Base-by-base conservation (phyloP, 352 stramenopile species). In the Peronospora belbahrii region DNA sequence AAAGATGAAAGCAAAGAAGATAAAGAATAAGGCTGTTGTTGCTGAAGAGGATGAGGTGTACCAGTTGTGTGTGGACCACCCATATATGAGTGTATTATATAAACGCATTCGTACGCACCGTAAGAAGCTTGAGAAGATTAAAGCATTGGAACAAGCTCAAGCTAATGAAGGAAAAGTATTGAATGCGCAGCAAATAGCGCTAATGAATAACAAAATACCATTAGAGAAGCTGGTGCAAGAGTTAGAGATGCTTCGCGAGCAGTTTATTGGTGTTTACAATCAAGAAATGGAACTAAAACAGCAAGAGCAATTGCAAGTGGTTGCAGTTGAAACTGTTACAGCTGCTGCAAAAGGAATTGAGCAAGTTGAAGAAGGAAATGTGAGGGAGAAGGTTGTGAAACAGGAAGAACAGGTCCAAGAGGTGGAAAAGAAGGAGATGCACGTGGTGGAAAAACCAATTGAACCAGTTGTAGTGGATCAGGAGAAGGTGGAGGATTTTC, bases 71-170 rank as follows among this genome's bases (percentile, higher is more conserved):
- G 43, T 82, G 17, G 74, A 88, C 50, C 78, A 92, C 39, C 78
- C 78, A 46, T 92, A 90, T 51, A 42, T 90, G 36, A 86, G 73
- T 33, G 78, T 90, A 37, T 42, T 92, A 44, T 69, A 92, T 69
- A 92, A 92, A 52, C 74, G 78, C 31, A 76, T 88, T 30, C 78
- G 81, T 9, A 71, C 78, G 45, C 76, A 85, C 58, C 80, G 81
- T 47, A 92, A 92, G 61, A 92, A 92, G 44, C 64, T 90, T 20
- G 81, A 92, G 62, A 92, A 92, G 62, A 88, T 92, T 55, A 79
- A 72, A 40, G 45, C 52, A 14, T 50, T 92, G 18, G 78, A 86
- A 49, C 33, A 48, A 0, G 78, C 73, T 36, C 53, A 61, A 18
- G 51, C 53, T 1, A 50, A 42, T 3, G 71, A 82, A 5, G 67